Evolutionary conservation across 78 protist species (phyloP).

Genomic region (Chrysochromulina tobinii): DNA sequence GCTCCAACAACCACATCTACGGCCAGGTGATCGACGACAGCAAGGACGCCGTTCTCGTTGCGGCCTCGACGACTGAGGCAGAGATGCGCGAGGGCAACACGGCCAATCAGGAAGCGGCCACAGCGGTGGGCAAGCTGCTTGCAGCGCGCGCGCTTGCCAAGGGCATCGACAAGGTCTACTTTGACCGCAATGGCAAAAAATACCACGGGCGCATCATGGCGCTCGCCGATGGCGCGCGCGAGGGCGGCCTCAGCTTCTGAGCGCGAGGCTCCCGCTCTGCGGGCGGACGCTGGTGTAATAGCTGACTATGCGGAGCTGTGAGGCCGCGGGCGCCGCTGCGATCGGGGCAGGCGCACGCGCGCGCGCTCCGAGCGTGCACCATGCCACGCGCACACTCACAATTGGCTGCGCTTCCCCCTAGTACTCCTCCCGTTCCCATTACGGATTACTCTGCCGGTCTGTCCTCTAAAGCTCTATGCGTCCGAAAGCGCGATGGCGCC

Average conservation of each 20-base stretch:
- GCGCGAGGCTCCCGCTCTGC: no score
- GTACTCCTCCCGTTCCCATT: no score
- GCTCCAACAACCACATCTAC: constrained; percentile 42
- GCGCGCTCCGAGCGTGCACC: no score
- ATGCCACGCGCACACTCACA: no score
- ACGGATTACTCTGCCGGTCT: no score
- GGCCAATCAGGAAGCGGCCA: not conserved
- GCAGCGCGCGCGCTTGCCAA: constrained; percentile 8
- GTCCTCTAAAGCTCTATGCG: no score
- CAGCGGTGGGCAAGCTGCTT: not conserved
- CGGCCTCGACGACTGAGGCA: not conserved
- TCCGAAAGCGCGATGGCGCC: no score
- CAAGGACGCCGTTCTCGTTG: not conserved
- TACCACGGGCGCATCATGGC: constrained; percentile 27
- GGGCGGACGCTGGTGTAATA: no score
- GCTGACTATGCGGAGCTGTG: no score
- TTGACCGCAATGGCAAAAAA: constrained; percentile 38
- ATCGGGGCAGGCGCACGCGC: no score
- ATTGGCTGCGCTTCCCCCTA: no score
- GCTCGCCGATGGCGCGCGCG: constrained; percentile 32
- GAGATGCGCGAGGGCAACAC: not conserved
- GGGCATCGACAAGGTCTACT: constrained; percentile 9
- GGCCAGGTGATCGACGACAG: constrained; percentile 32
- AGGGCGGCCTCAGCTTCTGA: constrained; percentile 8
- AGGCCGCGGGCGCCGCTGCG: no score